These are phyloP conservation scores for Pseudoturritis turrita DNA, from an alignment of 345 rosid genomes.

Conservation along the genomic window DNA sequence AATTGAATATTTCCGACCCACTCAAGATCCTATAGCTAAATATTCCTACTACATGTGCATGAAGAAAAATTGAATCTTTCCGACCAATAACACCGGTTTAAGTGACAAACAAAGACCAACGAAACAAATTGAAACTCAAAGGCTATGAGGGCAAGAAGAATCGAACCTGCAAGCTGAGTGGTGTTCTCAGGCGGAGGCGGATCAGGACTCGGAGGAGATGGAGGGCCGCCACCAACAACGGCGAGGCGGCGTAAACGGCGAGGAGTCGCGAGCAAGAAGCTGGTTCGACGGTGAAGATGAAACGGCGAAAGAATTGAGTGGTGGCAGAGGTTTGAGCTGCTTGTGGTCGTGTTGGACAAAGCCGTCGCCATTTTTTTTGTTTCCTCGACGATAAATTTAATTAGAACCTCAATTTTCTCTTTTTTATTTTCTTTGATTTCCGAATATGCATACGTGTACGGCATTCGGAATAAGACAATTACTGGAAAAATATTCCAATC, in stretches of 20 bases:
- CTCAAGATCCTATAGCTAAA: background rate
- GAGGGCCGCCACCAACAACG: conserved; percentile 33
- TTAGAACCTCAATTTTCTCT: background rate
- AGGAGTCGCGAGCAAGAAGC: conserved; percentile 5
- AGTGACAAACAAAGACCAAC: background rate
- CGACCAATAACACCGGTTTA: background rate
- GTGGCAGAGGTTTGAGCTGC: conserved; percentile 1
- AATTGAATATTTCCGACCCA: no score
- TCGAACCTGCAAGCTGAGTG: conserved; percentile 37
- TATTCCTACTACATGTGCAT: background rate
- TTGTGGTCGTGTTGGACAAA: background rate
- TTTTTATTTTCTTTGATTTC: background rate
- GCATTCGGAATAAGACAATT: no score
- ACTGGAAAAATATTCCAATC: no score
- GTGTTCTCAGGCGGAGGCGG: conserved; percentile 42
- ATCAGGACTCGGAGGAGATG: conserved; percentile 43
- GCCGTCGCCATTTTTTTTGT: conserved; percentile 9
- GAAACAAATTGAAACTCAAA: background rate
- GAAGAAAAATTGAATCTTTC: background rate
- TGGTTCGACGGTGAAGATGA: conserved; percentile 22
- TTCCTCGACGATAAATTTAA: background rate
- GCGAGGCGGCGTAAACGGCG: conserved; percentile 23
- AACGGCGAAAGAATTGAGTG: conserved; percentile 1
- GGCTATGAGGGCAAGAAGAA: background rate
- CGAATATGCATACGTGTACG: background rate